Evolutionary conservation across 345 rosid species (phyloP).

Genomic region (Salix exigua): DNA sequence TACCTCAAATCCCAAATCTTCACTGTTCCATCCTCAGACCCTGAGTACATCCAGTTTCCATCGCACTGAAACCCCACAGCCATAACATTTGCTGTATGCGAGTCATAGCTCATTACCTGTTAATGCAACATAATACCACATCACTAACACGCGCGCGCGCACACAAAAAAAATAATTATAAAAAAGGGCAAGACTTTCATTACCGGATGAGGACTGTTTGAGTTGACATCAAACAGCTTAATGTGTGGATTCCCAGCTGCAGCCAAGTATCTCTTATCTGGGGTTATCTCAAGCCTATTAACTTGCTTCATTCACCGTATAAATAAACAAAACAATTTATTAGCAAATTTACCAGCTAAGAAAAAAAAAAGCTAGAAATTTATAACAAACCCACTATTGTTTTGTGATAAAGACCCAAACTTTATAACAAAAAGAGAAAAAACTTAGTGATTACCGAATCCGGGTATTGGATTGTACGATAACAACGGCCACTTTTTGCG

Average conservation of each 20-base stretch:
- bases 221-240: constrained; percentile 77
- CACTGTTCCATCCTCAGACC: constrained; percentile 97
- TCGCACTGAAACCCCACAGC: constrained; percentile 97
- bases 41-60: constrained; percentile 99
- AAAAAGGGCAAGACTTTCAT: background rate
- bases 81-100: constrained; percentile 94
- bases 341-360: background rate
- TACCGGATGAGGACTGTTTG: constrained; percentile 81
- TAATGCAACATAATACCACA: background rate
- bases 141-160: background rate
- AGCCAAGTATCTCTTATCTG: constrained; percentile 74
- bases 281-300: constrained; percentile 91
- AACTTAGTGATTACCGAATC: constrained; percentile 52
- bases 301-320: constrained; percentile 52
- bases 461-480: constrained; percentile 86
- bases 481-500: constrained; percentile 91
- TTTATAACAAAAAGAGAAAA: background rate
- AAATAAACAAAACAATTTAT: background rate
- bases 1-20: constrained; percentile 97
- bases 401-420: background rate
- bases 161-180: background rate
- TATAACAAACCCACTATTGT: background rate
- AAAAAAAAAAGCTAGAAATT: background rate
- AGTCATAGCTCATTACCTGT: constrained; percentile 87
- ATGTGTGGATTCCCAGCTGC: constrained; percentile 95